Conservation (phyloP, 495 filamentous ascomycete species). For the Aspergillus cavernicola region DNA sequence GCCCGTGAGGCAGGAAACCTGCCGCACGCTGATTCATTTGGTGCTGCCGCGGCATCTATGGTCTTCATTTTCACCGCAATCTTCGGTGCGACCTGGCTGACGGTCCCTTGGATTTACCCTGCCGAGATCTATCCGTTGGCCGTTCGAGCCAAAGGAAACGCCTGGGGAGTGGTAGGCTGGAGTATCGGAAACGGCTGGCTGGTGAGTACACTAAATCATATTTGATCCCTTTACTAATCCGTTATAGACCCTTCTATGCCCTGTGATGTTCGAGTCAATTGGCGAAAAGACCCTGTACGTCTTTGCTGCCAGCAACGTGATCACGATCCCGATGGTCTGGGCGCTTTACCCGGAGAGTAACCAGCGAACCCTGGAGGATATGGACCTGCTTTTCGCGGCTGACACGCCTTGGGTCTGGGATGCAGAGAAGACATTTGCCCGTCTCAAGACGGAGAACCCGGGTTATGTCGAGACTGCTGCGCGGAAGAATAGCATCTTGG, state of each 20-base stretch:
- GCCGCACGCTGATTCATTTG: conserved; percentile 49
- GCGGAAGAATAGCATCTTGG: conserved; percentile 46
- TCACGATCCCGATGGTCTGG: conserved; percentile 64
- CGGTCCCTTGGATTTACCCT: conserved; percentile 67
- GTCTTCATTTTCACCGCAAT: conserved; percentile 67
- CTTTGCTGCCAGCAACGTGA: conserved; percentile 59
- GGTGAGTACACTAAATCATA: conserved; percentile 23
- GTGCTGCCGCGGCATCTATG: conserved; percentile 61
- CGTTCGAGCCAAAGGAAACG: conserved; percentile 65
- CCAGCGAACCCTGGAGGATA: conserved; percentile 66
- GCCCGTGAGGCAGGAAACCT: conserved; percentile 41
- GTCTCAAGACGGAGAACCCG: conserved; percentile 52
- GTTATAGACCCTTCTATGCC: conserved; percentile 53
- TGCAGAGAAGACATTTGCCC: conserved; percentile 55
- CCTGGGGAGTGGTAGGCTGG: conserved; percentile 75
- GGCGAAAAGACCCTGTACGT: conserved; percentile 66
- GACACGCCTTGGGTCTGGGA: conserved; percentile 60
- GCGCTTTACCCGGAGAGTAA: conserved; percentile 66
- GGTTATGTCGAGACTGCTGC: conserved; percentile 41
- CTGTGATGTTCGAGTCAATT: conserved; percentile 59
- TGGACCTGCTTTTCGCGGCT: conserved; percentile 63
- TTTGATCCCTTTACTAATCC: background rate
- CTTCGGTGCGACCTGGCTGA: conserved; percentile 71
- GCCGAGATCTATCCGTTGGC: conserved; percentile 70
- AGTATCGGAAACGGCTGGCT: conserved; percentile 68